Base-by-base conservation (phyloP, 2,329 filamentous ascomycete genomes). In the Pseudogymnoascus sp. region DNA sequence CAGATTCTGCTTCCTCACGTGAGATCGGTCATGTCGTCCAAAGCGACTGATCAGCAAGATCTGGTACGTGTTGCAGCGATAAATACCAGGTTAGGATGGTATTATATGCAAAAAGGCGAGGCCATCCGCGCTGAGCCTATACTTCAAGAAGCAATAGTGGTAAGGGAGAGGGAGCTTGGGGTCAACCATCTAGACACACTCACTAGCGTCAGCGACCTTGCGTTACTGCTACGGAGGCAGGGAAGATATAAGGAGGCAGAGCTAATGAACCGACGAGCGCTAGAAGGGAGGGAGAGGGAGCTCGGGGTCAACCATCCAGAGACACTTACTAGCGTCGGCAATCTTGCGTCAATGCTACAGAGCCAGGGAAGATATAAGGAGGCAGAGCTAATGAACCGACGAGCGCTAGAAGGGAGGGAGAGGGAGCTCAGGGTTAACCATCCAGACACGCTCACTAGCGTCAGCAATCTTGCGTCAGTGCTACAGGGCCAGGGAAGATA, bases 311-410 rank as follows among this genome's bases (percentile, higher is more conserved):
- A 63, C 4, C 42, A 62, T 36, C 61, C 31, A 11, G 1, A 10
- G 11, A 62, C 61, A 1, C 34, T 56, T 5, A 21, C 12, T 2
- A 59, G 25, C 38, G 61, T 56, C 11, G n/a, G 16, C 2, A 23
- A 59, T 3, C 61, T 68, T 7, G 64, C 31, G 4, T 25, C 2
- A 2, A 28, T 36, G 16, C 44, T 61, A 34, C 1, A 18, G 1
- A 25, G 37, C 1, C 23, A 25, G 44, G 64, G 64, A 25, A 63
- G 50, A 10, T 60, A 61, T 34, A 14, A 40, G 12, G 60, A 64
- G 53, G 42, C 63, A 12, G 18, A 23, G 8, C 7, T 5, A 1
- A 53, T 53, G 31, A 7, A 60, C 25, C 3, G 18, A 11, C 25
- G 23, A 44, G 37, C 56, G 11, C 25, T 63, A 8, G 5, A 59